Evolutionary conservation across 345 rosid species (phyloP).

Genomic region (Brassica cretica): DNA sequence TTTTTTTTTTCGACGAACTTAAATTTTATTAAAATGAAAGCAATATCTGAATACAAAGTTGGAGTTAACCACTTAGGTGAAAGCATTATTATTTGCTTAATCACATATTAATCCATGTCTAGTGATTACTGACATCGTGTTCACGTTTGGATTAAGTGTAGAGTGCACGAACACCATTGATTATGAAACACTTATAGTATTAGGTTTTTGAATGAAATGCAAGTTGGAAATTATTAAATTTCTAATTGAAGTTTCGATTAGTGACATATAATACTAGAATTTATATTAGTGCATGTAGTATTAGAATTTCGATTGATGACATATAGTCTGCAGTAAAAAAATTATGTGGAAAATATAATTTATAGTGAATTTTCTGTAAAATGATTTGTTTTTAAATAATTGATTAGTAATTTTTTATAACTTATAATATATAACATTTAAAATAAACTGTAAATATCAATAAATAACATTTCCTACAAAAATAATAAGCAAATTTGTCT

Average conservation of each 20-base stretch:
- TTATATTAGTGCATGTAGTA: not conserved
- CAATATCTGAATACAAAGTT: too few relatives aligned
- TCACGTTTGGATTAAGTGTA: not conserved
- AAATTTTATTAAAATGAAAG: too few relatives aligned
- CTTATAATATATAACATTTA: not conserved
- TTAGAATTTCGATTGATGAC: not conserved
- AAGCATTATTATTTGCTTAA: slow-evolving; percentile 5
- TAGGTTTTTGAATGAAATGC: not conserved
- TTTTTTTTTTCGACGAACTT: too few relatives aligned
- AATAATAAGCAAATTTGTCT: not conserved
- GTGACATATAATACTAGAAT: not conserved
- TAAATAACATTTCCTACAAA: not conserved
- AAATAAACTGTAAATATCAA: not conserved
- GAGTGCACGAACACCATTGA: not conserved
- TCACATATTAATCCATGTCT: slow-evolving; percentile 18
- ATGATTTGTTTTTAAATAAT: too few relatives aligned
- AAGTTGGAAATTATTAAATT: not conserved
- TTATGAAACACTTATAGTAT: not conserved
- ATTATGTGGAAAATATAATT: too few relatives aligned
- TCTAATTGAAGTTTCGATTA: not conserved
- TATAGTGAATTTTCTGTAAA: too few relatives aligned
- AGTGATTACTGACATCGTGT: slow-evolving; percentile 9
- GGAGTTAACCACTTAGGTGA: too few relatives aligned
- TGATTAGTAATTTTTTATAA: not conserved
- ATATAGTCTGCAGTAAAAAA: too few relatives aligned